These are phyloP conservation scores for Sordariomycetes sp. DNA, from an alignment of 2,329 filamentous ascomycete genomes.

Conservation along the genomic window DNA sequence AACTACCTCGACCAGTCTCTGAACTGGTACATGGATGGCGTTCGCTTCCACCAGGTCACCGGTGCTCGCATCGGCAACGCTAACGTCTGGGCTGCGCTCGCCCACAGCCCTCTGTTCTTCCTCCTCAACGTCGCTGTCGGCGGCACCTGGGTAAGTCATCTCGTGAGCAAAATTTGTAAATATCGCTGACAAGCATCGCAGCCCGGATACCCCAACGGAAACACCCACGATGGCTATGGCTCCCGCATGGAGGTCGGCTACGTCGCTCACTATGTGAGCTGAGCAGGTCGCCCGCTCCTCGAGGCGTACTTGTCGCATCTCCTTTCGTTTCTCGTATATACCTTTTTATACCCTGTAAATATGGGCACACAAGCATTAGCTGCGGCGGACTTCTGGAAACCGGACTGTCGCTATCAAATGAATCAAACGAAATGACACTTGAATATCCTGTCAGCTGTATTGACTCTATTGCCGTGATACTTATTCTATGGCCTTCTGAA, in stretches of 20 bases:
- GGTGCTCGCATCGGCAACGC: conserved; percentile 31
- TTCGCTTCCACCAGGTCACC: conserved; percentile 27
- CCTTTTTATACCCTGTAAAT: not conserved
- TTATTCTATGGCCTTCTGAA: conserved; percentile 1
- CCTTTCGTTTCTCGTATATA: not conserved
- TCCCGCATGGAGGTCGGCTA: conserved; percentile 14
- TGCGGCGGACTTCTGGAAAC: not conserved
- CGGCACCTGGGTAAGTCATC: conserved; percentile 33
- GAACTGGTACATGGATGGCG: conserved; percentile 34
- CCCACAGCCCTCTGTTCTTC: conserved; percentile 36
- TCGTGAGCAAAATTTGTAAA: not conserved
- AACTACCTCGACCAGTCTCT: conserved; percentile 37
- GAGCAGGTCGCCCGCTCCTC: not conserved
- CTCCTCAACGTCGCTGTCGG: conserved; percentile 45
- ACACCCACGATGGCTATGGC: conserved; percentile 25
- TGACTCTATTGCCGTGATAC: no score
- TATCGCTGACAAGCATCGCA: conserved; percentile 6
- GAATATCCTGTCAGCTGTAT: not conserved
- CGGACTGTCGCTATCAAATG: not conserved
- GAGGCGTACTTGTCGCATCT: not conserved
- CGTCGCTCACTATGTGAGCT: conserved; percentile 10
- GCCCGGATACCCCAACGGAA: conserved; percentile 32
- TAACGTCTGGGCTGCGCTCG: conserved; percentile 34
- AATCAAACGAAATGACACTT: not conserved
- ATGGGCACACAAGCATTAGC: not conserved